Base-by-base conservation (phyloP, 164 flowering plant genomes). In the Vitis rotundifolia region DNA sequence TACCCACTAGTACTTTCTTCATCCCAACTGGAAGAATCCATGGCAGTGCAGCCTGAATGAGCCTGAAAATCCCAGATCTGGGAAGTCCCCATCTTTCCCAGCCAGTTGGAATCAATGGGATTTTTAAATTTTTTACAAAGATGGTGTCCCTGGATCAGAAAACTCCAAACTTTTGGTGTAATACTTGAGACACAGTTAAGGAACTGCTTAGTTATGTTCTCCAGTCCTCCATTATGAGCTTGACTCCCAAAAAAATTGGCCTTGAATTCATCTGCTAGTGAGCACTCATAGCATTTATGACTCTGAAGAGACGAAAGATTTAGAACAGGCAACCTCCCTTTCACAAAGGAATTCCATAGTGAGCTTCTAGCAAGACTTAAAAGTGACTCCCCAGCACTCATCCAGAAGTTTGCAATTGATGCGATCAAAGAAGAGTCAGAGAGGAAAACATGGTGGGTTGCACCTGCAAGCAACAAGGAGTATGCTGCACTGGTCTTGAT, bases 391-490 rank as follows among this genome's bases (percentile, higher is more conserved):
- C 95, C 97, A 1, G 91, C 88, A 71, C 66, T 73, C 19, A 60
- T 68, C 92, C 91, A 90, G 73, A 74, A 86, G 79, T 81, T 81
- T 59, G 91, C 89, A 57, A 71, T 82, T 18, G 82, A 66, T 1
- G 78, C 81, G 55, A 87, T 77, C 28, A 92, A 74, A 57, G 93
- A 85, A 56, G 90, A 31, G 64, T 92, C 95, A 59, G 62, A 76
- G 26, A 55, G 64, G 65, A 84, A 85, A 37, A 90, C 81, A 78
- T 84, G 82, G 69, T 90, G 80, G 29, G 81, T 68, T 12, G 76
- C 87, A 55, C 86, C 85, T 19, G 95, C 93, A 65, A 88, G 92
- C 74, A 90, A 66, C 68, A 90, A 71, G 6, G 89, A 84, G 66
- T 87, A 92, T 16, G 91, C 91, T 26, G 85, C 78, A 68, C 83